Percentiles rank a stretch among this genome's conserved stretches.
These are phyloP conservation scores for Acrasis kona DNA, from an alignment of 78 protist species.

Conservation along the genomic window DNA sequence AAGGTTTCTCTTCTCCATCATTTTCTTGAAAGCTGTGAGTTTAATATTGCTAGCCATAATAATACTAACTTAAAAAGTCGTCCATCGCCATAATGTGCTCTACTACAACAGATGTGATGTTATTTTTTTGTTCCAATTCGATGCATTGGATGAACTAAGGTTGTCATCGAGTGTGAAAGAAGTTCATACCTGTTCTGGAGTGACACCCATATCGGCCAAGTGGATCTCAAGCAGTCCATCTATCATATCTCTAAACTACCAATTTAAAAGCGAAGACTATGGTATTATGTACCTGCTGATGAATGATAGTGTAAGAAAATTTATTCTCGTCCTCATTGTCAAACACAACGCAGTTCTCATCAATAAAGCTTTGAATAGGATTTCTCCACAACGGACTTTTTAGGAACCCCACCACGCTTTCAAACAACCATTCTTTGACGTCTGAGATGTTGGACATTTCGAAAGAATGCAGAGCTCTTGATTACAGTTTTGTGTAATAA, in stretches of 20 bases:
- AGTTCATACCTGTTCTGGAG: too few species aligned
- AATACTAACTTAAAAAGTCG: too few species aligned
- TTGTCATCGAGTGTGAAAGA: too few species aligned
- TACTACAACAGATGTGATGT: background rate
- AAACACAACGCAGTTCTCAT: slow-evolving; percentile 24
- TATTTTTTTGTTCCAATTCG: background rate
- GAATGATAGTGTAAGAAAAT: slow-evolving; percentile 7
- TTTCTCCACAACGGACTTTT: slow-evolving; percentile 19
- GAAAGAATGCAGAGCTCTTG: too few species aligned
- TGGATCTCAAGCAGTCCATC: slow-evolving; percentile 2
- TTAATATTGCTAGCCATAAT: too few species aligned
- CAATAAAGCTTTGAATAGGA: slow-evolving; percentile 26
- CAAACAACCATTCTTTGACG: slow-evolving; percentile 5
- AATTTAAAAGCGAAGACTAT: too few species aligned
- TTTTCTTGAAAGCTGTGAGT: slow-evolving; percentile 17
- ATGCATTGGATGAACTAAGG: background rate
- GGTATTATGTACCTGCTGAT: too few species aligned
- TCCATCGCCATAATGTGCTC: slow-evolving; percentile 25
- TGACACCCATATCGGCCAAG: slow-evolving; percentile 11
- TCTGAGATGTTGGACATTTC: too few species aligned
- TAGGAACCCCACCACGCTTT: too few species aligned
- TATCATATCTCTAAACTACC: slow-evolving; percentile 8
- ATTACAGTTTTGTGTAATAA: too few species aligned
- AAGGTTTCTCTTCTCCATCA: slow-evolving; percentile 27
- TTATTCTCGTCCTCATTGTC: slow-evolving; percentile 4